Percentiles rank a stretch among this genome's conserved stretches.
These are phyloP conservation scores for Fibroporia radiculosa DNA, from an alignment of 768 basidiomycete genomes.

Conservation along the genomic window DNA sequence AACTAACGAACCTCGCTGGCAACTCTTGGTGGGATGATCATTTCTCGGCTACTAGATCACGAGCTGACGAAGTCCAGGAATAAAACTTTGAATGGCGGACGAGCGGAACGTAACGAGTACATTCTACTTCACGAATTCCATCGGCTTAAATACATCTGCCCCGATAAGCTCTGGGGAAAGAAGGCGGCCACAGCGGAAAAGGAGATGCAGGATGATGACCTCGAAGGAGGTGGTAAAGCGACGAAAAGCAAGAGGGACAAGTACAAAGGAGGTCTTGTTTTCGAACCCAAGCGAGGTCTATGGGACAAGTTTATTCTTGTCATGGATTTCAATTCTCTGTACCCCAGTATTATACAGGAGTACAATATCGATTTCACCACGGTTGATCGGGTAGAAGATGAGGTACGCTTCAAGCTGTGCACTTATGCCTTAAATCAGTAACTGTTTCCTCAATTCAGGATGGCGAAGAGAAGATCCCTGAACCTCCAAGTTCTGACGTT, in stretches of 20 bases:
- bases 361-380: conserved; percentile 99
- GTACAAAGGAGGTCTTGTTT: conserved; percentile 97
- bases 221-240: conserved; percentile 34
- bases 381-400: conserved; percentile 61
- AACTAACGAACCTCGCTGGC: conserved; percentile 91
- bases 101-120: conserved; percentile 98
- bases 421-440: no score
- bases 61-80: conserved; percentile 52
- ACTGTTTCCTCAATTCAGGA: conserved; percentile 24
- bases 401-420: no score
- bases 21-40: conserved; percentile 96
- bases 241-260: conserved; percentile 79
- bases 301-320: conserved; percentile 97
- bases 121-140: conserved; percentile 98
- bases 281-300: conserved; percentile 90
- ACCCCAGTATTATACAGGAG: conserved; percentile 99
- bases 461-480: conserved; percentile 81
- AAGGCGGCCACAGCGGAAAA: conserved; percentile 45
- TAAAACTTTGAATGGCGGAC: conserved; percentile 93
- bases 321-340: conserved; percentile 99
- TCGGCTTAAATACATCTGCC: conserved; percentile 89
- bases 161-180: conserved; percentile 88
- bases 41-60: neutral
- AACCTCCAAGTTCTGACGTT: conserved; percentile 67
- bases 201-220: conserved; percentile 45